Percentiles rank a stretch among this genome's conserved stretches.
phyloP scores from a whole-genome alignment of 2,329 filamentous ascomycete species.

The Zymoseptoria brevis region DNA sequence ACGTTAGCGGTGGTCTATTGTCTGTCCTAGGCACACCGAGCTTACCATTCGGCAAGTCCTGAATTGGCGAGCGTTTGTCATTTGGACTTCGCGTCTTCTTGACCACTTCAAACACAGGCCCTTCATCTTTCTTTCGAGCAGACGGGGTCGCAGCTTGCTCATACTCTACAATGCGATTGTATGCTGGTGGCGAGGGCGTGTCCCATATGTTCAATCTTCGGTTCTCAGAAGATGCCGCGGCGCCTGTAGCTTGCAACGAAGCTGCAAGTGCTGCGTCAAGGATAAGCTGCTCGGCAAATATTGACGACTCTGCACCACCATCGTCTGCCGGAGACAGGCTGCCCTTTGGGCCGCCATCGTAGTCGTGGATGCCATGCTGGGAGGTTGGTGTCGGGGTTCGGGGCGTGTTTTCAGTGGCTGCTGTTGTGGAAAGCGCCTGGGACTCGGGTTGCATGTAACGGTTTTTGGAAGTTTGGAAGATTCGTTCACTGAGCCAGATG shows the following conservation, averaged over 20 bases:
- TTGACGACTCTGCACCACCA: constrained; percentile 19
- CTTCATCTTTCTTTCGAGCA: constrained; percentile 33
- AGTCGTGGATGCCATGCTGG: constrained; percentile 53
- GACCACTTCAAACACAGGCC: constrained; percentile 46
- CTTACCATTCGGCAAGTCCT: constrained; percentile 74
- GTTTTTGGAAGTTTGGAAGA: constrained; percentile 28
- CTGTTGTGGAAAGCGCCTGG: constrained; percentile 42
- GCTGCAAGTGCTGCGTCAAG: constrained; percentile 22
- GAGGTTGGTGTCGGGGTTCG: constrained; percentile 31
- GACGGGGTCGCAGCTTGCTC: constrained; percentile 38
- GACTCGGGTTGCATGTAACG: constrained; percentile 61
- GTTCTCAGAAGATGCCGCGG: constrained; percentile 5
- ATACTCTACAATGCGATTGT: constrained; percentile 48
- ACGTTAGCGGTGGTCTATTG: constrained; percentile 12
- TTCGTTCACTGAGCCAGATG: constrained; percentile 47
- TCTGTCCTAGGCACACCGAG: constrained; percentile 3
- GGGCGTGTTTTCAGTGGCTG: constrained; percentile 33
- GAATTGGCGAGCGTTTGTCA: constrained; percentile 43
- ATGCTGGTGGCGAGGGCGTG: constrained; percentile 34
- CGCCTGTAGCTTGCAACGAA: constrained; percentile 17
- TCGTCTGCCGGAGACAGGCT: constrained; percentile 34
- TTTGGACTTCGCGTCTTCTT: constrained; percentile 39
- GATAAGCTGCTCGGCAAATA: constrained; percentile 20
- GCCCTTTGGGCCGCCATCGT: constrained; percentile 36
- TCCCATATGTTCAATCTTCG: constrained; percentile 23